Percentiles rank a stretch among this genome's conserved stretches.
Conservation (phyloP, 1,139 yeast genomes). For the Kodamaea alishanica region DNA sequence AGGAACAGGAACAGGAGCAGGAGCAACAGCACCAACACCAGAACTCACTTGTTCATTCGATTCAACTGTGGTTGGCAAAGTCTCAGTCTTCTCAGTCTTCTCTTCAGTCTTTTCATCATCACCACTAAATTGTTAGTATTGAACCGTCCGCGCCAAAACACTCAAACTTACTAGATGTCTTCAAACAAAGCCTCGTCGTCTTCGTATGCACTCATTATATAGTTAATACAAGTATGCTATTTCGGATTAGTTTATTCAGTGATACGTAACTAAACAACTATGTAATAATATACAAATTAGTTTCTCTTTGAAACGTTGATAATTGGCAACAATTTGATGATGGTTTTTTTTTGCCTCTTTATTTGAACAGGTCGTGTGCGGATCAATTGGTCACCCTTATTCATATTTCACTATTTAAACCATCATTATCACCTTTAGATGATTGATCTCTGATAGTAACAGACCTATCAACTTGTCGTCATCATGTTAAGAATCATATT, state of each 20-base stretch:
- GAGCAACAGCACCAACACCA: constrained; percentile 4
- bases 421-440: too few species aligned
- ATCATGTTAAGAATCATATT: too few species aligned
- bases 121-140: constrained; percentile 10
- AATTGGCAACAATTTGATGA: too few species aligned
- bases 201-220: constrained; percentile 56
- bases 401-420: too few species aligned
- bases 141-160: constrained; percentile 96
- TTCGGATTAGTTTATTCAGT: constrained; percentile 17
- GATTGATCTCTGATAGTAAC: too few species aligned
- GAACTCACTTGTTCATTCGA: not conserved
- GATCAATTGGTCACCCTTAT: too few species aligned
- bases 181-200: constrained; percentile 87
- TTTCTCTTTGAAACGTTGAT: too few species aligned
- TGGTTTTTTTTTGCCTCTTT: too few species aligned
- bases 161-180: constrained; percentile 54
- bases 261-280: constrained; percentile 20
- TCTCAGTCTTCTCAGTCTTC: constrained; percentile 5
- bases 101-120: constrained; percentile 13
- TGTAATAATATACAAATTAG: constrained; percentile 2
- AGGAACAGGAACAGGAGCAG: constrained; percentile 1
- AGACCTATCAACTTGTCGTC: too few species aligned
- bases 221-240: constrained; percentile 12
- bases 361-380: too few species aligned
- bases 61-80: too few species aligned